Base-by-base conservation (phyloP, 208 protist species). In the Leishmania braziliensis region DNA sequence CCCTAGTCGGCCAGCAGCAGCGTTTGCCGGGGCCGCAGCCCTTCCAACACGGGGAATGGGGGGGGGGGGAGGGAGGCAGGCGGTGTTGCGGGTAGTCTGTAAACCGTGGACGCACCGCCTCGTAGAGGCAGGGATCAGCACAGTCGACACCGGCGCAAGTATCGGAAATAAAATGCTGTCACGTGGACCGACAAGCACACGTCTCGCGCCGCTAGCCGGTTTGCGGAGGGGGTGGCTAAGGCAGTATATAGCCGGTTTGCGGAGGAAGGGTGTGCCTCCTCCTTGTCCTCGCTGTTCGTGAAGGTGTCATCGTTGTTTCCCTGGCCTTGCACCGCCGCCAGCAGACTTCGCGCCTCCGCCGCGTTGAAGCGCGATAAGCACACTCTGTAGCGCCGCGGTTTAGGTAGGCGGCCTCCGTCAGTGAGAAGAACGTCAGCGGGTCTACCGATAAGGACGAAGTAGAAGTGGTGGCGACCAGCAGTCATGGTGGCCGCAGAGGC, bases 311-410 rank as follows among this genome's bases (percentile, higher is more conserved):
- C 43, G 70, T 36, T 16, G 29, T 23, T 36, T 4, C 53, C 43
- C 29, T 39, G 73, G 10, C 77, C 66, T 46, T 80, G 84, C 73
- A 78, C 60, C 54, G 69, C n/a, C 50, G 46, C 33, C 18, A 83
- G 65, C 36, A 86, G 70, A 12, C 79, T 71, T 1, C 53, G 66
- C 29, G 75, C 79, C 50, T 84, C 53, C 36, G 54, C 58, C 26
- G 69, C 46, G 53, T 88, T 4, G 75, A 89, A 88, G 78, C 89
- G 89, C 0, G 78, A 82, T 1, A 90, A 82, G 81, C 81, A 88
- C 43, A 88, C 76, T 16, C 76, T 26, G 70, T 76, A 5, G 84
- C 79, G 46, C 82, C 84, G 33, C 88, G 78, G 54, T 89, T 84
- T 54, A 84, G 1, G 72, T 88, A 89, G 36, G 79, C 84, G 5